phyloP scores from a whole-genome alignment of 345 rosid genomes.

The Gossypioides kirkii region DNA sequence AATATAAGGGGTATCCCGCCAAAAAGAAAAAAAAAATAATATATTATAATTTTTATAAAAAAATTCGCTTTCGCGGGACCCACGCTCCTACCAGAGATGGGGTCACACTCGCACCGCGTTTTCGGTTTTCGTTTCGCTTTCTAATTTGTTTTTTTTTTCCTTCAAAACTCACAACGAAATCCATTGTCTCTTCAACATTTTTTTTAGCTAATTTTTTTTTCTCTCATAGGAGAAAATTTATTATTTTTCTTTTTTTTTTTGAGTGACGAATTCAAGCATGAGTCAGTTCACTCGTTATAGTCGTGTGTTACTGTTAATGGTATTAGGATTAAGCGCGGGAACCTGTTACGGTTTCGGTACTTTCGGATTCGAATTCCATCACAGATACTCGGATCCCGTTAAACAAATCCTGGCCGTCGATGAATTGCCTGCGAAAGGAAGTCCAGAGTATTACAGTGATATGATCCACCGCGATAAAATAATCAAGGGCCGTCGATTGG shows the following conservation, averaged over 20 bases:
- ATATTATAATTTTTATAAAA: too few relatives aligned
- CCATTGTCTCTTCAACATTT: not conserved
- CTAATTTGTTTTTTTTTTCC: too few relatives aligned
- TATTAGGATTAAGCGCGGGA: constrained; percentile 9
- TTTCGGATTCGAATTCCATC: constrained; percentile 71
- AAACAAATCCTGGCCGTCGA: constrained; percentile 49
- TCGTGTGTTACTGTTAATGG: constrained; percentile 9
- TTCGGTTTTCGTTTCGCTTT: not conserved
- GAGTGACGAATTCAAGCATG: not conserved
- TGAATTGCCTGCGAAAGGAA: constrained; percentile 65
- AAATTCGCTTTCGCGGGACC: not conserved
- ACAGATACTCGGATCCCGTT: constrained; percentile 78
- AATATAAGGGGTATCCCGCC: not conserved
- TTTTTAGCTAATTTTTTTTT: not conserved
- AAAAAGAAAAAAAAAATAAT: not conserved
- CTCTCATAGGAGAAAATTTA: too few relatives aligned
- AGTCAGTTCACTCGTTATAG: not conserved
- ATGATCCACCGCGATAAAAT: constrained; percentile 68
- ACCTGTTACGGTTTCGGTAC: constrained; percentile 41
- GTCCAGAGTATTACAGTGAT: constrained; percentile 47
- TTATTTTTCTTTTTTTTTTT: not conserved
- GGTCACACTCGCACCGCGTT: not conserved
- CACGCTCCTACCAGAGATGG: not conserved
- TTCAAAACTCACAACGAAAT: not conserved
- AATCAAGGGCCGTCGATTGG: constrained; percentile 67